Conservation (phyloP, 1,139 yeast genomes). For the Blastobotrys serpentis region DNA sequence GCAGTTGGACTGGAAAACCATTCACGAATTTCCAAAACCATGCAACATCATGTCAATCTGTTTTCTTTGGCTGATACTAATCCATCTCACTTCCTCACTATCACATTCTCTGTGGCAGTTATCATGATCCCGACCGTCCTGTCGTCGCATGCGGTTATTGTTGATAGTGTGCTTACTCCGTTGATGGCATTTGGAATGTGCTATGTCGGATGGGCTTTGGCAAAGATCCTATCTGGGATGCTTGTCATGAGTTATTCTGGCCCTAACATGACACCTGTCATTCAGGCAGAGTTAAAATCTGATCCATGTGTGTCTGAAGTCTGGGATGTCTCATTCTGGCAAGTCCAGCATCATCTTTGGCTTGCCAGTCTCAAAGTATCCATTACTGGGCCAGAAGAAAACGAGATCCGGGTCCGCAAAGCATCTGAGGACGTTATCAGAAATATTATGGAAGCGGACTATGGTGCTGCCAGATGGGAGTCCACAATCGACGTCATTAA, state of each 20-base stretch:
- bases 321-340: slow-evolving; percentile 42
- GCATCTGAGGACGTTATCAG: slow-evolving; percentile 34
- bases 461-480: slow-evolving; percentile 16
- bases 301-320: slow-evolving; percentile 36
- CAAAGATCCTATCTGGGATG: slow-evolving; percentile 45
- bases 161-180: slow-evolving; percentile 41
- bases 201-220: slow-evolving; percentile 43
- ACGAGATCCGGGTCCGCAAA: slow-evolving; percentile 38
- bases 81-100: slow-evolving; percentile 65
- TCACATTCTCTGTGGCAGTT: slow-evolving; percentile 49
- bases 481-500: slow-evolving; percentile 7
- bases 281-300: slow-evolving; percentile 29
- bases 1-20: slow-evolving; percentile 39
- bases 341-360: slow-evolving; percentile 46
- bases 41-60: slow-evolving; percentile 26
- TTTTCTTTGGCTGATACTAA: slow-evolving; percentile 42
- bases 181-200: slow-evolving; percentile 43
- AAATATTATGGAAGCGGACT: slow-evolving; percentile 30
- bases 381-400: slow-evolving; percentile 37
- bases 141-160: slow-evolving; percentile 25
- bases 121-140: slow-evolving; percentile 36
- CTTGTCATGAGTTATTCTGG: slow-evolving; percentile 46
- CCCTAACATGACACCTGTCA: slow-evolving; percentile 36
- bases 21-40: slow-evolving; percentile 34
- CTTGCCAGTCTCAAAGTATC: slow-evolving; percentile 40